These are phyloP conservation scores for Aspergillus avenaceus DNA, from an alignment of 495 filamentous ascomycete genomes.

Conservation along the genomic window DNA sequence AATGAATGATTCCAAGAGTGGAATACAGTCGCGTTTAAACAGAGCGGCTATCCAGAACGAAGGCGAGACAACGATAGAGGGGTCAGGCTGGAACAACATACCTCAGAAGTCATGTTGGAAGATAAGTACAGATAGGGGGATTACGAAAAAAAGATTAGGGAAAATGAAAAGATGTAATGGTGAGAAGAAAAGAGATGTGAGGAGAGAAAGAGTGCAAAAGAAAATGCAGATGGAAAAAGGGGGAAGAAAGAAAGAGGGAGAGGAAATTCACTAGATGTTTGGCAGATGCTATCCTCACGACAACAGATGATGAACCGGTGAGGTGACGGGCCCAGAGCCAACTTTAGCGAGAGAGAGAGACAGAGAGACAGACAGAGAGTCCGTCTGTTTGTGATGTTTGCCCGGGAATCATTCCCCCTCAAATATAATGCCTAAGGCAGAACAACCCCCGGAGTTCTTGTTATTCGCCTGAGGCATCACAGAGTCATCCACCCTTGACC, in stretches of 20 bases:
- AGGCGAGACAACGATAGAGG: conserved; percentile 20
- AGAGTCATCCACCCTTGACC: background rate
- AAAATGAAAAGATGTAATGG: conserved; percentile 5
- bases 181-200: conserved; percentile 4
- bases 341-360: conserved; percentile 24
- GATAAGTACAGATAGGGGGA: conserved; percentile 8
- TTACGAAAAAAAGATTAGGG: conserved; percentile 5
- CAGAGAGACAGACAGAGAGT: conserved; percentile 19
- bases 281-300: conserved; percentile 27
- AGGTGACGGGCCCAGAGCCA: conserved; percentile 20
- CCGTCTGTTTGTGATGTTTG: conserved; percentile 22
- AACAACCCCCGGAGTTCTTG: background rate
- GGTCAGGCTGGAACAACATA: conserved; percentile 37
- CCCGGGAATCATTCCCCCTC: too few species aligned
- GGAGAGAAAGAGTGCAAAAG: conserved; percentile 4
- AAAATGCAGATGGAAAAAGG: conserved; percentile 7
- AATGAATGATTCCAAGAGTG: conserved; percentile 23
- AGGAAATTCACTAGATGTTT: conserved; percentile 16
- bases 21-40: too few species aligned
- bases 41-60: background rate
- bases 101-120: conserved; percentile 45
- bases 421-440: background rate
- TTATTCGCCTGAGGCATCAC: conserved; percentile 16
- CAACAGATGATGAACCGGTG: conserved; percentile 25
- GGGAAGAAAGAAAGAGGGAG: conserved; percentile 8